Evolutionary conservation across 805 yeast species (phyloP).

Genomic region (Monosporozyma yasuniensis): DNA sequence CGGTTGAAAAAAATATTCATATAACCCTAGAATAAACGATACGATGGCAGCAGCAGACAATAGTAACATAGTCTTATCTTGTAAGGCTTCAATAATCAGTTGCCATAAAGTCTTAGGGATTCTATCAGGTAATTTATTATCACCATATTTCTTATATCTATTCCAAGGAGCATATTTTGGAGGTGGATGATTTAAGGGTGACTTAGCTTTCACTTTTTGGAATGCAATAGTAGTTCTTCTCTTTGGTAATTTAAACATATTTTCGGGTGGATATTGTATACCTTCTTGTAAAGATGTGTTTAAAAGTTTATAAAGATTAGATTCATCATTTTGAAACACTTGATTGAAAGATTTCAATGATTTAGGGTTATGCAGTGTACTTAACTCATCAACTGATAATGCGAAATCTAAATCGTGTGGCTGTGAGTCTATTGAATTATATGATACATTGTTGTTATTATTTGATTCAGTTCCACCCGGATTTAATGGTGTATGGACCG

Average conservation of each 20-base stretch:
- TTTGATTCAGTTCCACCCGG: neutral
- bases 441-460: slow-evolving; percentile 10
- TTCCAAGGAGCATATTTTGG: slow-evolving; percentile 5
- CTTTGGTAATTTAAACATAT: neutral
- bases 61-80: slow-evolving; percentile 83
- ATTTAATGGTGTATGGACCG: neutral
- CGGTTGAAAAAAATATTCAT: slow-evolving; percentile 84
- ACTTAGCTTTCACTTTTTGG: neutral
- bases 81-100: slow-evolving; percentile 74
- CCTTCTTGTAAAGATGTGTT: slow-evolving; percentile 20
- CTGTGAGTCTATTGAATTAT: slow-evolving; percentile 3
- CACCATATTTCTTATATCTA: slow-evolving; percentile 44
- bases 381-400: slow-evolving; percentile 11
- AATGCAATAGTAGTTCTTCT: neutral
- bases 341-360: slow-evolving; percentile 19
- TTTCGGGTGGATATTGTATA: slow-evolving; percentile 5
- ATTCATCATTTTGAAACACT: slow-evolving; percentile 17
- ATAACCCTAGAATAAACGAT: slow-evolving; percentile 82
- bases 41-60: slow-evolving; percentile 80
- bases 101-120: slow-evolving; percentile 57
- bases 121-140: slow-evolving; percentile 62
- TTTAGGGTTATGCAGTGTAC: slow-evolving; percentile 28
- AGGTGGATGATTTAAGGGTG: neutral
- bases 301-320: slow-evolving; percentile 15
- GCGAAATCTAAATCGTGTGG: slow-evolving; percentile 1